Conservation (phyloP, 2,329 filamentous ascomycete species). For the Lasiodiplodia sp. region DNA sequence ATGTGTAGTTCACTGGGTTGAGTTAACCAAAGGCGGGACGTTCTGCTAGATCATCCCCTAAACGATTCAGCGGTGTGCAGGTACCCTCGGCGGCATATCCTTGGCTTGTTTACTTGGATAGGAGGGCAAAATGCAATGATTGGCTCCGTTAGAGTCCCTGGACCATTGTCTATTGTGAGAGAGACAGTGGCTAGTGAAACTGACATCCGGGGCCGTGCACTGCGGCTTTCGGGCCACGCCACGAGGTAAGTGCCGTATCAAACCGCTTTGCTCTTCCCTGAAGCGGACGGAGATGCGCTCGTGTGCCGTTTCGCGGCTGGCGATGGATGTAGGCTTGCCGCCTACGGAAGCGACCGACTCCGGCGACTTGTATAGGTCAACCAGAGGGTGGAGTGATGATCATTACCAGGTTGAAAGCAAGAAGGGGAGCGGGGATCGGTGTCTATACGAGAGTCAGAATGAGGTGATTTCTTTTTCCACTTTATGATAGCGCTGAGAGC, state of each 20-base stretch:
- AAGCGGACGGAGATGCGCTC: background rate
- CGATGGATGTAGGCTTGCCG: background rate
- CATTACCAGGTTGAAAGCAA: background rate
- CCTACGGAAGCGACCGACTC: background rate
- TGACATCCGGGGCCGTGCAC: background rate
- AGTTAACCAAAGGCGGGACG: too few relatives aligned
- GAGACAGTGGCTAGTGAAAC: too few relatives aligned
- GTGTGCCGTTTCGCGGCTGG: background rate
- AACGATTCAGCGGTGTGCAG: too few relatives aligned
- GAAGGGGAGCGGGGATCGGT: background rate
- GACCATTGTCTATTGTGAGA: too few relatives aligned
- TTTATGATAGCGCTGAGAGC: background rate
- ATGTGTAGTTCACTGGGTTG: too few relatives aligned
- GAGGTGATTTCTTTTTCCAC: background rate
- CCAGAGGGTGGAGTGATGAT: background rate
- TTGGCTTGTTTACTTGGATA: too few relatives aligned
- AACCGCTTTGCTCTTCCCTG: too few relatives aligned
- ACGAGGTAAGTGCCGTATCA: background rate
- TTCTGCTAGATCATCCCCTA: too few relatives aligned
- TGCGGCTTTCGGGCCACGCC: background rate
- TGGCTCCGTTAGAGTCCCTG: too few relatives aligned
- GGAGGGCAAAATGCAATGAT: too few relatives aligned
- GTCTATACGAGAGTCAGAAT: background rate
- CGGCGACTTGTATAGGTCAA: background rate
- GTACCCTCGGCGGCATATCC: too few relatives aligned